phyloP scores from a whole-genome alignment of 306 rosid species.

The Comarum palustre region DNA sequence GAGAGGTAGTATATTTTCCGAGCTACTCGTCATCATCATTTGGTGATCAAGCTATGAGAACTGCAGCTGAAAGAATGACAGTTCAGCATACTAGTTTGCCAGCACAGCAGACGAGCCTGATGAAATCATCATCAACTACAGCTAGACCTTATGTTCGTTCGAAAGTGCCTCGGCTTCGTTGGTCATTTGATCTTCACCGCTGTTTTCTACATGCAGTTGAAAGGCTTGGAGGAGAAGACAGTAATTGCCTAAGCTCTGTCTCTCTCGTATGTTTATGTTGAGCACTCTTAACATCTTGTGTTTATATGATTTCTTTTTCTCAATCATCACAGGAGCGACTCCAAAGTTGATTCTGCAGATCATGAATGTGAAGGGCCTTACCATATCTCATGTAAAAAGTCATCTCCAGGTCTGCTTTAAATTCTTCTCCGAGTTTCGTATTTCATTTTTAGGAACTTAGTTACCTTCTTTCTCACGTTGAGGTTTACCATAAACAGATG shows the following conservation, averaged over 20 bases:
- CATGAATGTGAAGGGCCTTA: slow-evolving; percentile 74
- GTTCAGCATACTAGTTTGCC: neutral
- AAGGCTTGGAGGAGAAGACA: slow-evolving; percentile 79
- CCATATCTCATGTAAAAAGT: slow-evolving; percentile 85
- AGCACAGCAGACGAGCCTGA: slow-evolving; percentile 27
- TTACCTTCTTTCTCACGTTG: slow-evolving; percentile 27
- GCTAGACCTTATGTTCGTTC: slow-evolving; percentile 71
- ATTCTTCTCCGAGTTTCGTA: neutral
- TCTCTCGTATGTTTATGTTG: neutral
- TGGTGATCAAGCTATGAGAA: neutral
- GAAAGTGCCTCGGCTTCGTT: slow-evolving; percentile 69
- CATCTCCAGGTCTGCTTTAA: slow-evolving; percentile 75
- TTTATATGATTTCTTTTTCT: neutral
- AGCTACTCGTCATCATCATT: neutral
- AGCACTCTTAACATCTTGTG: neutral
- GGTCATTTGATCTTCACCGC: slow-evolving; percentile 84
- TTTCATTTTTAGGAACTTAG: neutral
- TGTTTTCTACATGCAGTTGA: slow-evolving; percentile 83
- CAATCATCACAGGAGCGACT: slow-evolving; percentile 59
- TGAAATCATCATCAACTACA: slow-evolving; percentile 1
- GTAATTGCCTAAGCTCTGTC: slow-evolving; percentile 29
- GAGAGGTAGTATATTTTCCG: slow-evolving; percentile 6
- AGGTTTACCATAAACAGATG: slow-evolving; percentile 57
- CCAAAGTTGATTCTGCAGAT: slow-evolving; percentile 71
- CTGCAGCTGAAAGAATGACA: slow-evolving; percentile 3